Conservation (phyloP, 306 rosid species). For the Comarum palustre region DNA sequence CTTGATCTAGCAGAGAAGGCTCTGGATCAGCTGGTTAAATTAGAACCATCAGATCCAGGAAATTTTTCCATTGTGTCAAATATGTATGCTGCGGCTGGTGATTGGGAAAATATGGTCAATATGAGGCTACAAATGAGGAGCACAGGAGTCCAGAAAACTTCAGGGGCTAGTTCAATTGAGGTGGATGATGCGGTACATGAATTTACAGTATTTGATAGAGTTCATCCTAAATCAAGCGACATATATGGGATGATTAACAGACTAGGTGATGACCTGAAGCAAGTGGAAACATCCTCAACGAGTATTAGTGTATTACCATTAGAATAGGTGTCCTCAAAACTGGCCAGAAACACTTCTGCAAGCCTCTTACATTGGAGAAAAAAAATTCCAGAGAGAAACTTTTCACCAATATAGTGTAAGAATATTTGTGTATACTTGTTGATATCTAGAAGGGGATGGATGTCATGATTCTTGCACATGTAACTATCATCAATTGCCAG, state of each 20-base stretch:
- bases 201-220: slow-evolving; percentile 64
- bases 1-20: slow-evolving; percentile 61
- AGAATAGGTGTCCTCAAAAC: slow-evolving; percentile 16
- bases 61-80: slow-evolving; percentile 69
- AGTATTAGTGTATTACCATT: slow-evolving; percentile 10
- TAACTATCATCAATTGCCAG: not conserved
- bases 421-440: not conserved
- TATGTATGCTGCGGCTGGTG: slow-evolving; percentile 78
- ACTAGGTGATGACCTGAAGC: slow-evolving; percentile 54
- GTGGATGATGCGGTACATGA: slow-evolving; percentile 64
- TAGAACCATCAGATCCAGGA: slow-evolving; percentile 62
- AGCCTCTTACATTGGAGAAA: not conserved
- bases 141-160: slow-evolving; percentile 58
- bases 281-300: slow-evolving; percentile 38
- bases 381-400: slow-evolving; percentile 7
- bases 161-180: slow-evolving; percentile 83
- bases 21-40: slow-evolving; percentile 43
- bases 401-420: not conserved
- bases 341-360: not conserved
- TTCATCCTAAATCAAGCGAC: slow-evolving; percentile 67
- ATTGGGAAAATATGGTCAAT: slow-evolving; percentile 63
- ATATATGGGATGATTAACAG: slow-evolving; percentile 69
- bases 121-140: slow-evolving; percentile 58
- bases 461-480: slow-evolving; percentile 7
- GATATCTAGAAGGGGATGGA: slow-evolving; percentile 14